Evolutionary conservation across 2,329 filamentous ascomycete genomes (phyloP), one percentile per base, ranked within the genome.

Genomic region (Beauveria medogensis): DNA sequence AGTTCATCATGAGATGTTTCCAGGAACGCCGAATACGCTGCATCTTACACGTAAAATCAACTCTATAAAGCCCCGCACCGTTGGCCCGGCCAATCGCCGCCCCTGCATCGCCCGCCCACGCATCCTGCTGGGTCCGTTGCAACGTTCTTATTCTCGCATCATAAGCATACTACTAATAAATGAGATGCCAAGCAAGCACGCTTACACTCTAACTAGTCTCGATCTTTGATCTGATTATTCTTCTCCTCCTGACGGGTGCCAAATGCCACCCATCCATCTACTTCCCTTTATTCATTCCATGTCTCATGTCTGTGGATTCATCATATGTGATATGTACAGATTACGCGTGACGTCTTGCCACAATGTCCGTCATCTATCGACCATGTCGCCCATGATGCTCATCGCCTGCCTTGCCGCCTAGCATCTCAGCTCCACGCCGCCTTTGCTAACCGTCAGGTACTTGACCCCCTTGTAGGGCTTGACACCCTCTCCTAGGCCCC

Each of bases 381-480:
- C 16, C 14, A 28, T 48, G 44, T 41, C 24, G 44, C n/a, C 41
- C 5, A n/a, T n/a, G 22, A 57, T 16, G 18, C 20, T 22, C 10
- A 12, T 22, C 43, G 43, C 12, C 20, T 46, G 16, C 26, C 22
- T 5, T 14, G 34, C 26, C 22, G 2, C 22, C 53, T 53, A 85
- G 70, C 85, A 87, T 67, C 85, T 77, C 66, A 86, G 80, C 72
- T 88, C 85, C 47, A 88, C 78, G 24, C 85, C 85, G 16, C 82
- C 81, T 64, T 84, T 84, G 69, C 85, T 88, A 54, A 88, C 78
- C 18, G 92, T 97, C 67, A 99, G 73, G 74, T 99, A 99, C 76
- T 99, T 99, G 66, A 99, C 94, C 1, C 94, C 94, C 76, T 97
- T 99, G 75, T 96, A 97, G 26, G 94, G 94, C 75, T 92, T 95